Conservation (phyloP, 1,139 yeast species). For the Protomyces inouyei region DNA sequence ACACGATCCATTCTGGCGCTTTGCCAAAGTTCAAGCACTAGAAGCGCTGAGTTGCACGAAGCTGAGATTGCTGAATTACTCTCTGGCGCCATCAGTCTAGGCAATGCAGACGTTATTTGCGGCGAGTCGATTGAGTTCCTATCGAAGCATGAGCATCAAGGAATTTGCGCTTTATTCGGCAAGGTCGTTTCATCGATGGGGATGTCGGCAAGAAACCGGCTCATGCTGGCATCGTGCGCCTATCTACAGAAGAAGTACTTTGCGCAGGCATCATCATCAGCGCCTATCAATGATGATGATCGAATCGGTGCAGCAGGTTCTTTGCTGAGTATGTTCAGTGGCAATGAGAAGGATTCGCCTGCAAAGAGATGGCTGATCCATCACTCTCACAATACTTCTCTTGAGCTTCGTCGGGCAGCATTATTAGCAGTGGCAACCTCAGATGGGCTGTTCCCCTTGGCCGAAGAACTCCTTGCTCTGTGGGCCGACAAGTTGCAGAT, state of each 20-base stretch:
- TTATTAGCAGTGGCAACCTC: neutral
- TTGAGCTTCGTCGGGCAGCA: slow-evolving; percentile 7
- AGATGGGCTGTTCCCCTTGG: neutral
- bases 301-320: slow-evolving; percentile 9
- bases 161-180: no score
- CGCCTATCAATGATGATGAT: neutral
- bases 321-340: neutral
- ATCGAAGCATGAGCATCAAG: neutral
- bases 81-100: neutral
- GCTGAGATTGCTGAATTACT: neutral
- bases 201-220: neutral
- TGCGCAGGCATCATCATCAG: neutral
- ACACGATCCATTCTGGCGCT: neutral
- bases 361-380: neutral
- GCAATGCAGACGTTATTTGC: neutral
- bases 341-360: neutral
- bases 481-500: slow-evolving; percentile 12
- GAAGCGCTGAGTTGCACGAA: neutral
- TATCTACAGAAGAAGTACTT: neutral
- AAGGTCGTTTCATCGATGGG: neutral
- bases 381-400: neutral
- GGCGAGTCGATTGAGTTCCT: neutral
- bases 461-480: neutral
- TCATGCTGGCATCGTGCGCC: neutral
- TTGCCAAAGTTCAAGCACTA: neutral